Evolutionary conservation across 2,329 filamentous ascomycete genomes (phyloP).

Genomic region (Diaporthe humulicola): DNA sequence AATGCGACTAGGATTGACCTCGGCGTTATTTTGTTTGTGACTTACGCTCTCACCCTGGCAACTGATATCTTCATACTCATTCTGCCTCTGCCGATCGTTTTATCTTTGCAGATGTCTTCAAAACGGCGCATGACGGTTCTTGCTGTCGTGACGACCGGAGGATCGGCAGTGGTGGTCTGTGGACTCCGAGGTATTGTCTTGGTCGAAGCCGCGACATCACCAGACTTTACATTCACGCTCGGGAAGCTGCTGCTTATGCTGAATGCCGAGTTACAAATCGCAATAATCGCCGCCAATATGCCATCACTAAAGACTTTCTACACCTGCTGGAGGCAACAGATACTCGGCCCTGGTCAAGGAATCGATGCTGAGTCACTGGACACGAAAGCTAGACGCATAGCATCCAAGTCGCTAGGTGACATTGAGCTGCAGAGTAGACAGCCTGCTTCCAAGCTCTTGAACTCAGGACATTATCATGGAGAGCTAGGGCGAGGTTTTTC

Average conservation of each 20-base stretch:
- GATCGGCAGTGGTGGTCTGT: slow-evolving; percentile 47
- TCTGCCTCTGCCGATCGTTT: slow-evolving; percentile 55
- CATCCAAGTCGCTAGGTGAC: not conserved
- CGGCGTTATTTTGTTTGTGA: not conserved
- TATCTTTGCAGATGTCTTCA: slow-evolving; percentile 57
- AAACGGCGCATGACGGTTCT: slow-evolving; percentile 42
- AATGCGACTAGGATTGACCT: not conserved
- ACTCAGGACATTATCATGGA: not conserved
- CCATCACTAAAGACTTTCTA: slow-evolving; percentile 49
- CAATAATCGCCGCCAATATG: slow-evolving; percentile 50
- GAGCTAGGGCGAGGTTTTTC: not conserved
- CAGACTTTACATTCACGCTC: slow-evolving; percentile 47
- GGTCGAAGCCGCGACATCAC: slow-evolving; percentile 49
- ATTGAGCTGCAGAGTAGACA: not conserved
- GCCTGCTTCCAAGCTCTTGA: not conserved
- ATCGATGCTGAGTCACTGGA: not conserved
- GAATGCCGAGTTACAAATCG: slow-evolving; percentile 48
- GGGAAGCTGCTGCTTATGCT: slow-evolving; percentile 51
- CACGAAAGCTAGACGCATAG: not conserved
- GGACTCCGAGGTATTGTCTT: slow-evolving; percentile 59
- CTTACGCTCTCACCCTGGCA: not conserved
- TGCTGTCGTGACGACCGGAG: slow-evolving; percentile 48
- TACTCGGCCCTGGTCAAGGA: slow-evolving; percentile 9
- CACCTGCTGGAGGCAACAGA: slow-evolving; percentile 40
- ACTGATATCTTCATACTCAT: slow-evolving; percentile 43